Conservation (phyloP, 106 monocot species). For the Platanthera guangdongensis region DNA sequence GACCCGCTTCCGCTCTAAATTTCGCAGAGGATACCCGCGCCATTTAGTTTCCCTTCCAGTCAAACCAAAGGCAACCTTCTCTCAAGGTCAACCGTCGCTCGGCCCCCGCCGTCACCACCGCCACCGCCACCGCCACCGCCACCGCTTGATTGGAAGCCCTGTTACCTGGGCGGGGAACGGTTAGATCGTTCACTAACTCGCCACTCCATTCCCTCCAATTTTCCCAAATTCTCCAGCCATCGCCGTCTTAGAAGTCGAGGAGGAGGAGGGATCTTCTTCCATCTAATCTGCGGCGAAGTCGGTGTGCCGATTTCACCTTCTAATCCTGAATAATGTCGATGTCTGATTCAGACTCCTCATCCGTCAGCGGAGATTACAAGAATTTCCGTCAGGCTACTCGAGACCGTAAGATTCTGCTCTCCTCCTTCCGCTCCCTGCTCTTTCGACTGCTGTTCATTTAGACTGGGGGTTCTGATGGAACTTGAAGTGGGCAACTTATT, state of each 20-base stretch:
- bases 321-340: slow-evolving; percentile 27
- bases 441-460: not conserved
- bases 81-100: slow-evolving; percentile 3
- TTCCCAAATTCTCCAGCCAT: not conserved
- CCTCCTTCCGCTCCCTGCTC: not conserved
- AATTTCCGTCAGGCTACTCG: slow-evolving; percentile 51
- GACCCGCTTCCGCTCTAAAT: slow-evolving; percentile 1
- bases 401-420: slow-evolving; percentile 28
- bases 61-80: not conserved
- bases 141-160: not conserved
- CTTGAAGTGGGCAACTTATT: not conserved
- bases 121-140: not conserved
- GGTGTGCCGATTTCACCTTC: not conserved
- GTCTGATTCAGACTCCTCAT: slow-evolving; percentile 38
- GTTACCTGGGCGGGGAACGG: not conserved
- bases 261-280: not conserved
- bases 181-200: not conserved
- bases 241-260: not conserved
- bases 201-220: not conserved
- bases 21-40: not conserved
- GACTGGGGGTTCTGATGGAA: not conserved
- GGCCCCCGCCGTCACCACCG: not conserved
- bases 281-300: not conserved
- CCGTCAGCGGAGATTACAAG: slow-evolving; percentile 29
- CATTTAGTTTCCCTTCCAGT: slow-evolving; percentile 3